phyloP scores from a whole-genome alignment of 352 stramenopile species.

The Blastocystis sp. region DNA sequence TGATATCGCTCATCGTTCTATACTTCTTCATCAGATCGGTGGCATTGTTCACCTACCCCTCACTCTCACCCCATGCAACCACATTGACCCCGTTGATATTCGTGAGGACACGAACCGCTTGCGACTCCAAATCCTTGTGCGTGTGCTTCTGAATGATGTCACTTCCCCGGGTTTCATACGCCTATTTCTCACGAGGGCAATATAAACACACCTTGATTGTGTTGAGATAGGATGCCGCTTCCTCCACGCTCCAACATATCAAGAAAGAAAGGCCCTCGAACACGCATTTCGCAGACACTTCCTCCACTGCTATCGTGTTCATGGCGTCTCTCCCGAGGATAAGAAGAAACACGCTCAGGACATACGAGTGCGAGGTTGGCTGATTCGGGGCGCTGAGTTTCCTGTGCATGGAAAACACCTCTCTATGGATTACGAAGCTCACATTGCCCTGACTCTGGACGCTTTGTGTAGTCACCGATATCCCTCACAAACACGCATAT shows the following conservation, averaged over 20 bases:
- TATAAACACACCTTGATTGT: constrained; percentile 15
- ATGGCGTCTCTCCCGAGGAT: background rate
- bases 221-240: constrained; percentile 25
- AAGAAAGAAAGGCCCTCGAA: background rate
- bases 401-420: constrained; percentile 8
- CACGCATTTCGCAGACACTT: constrained; percentile 36
- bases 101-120: constrained; percentile 27
- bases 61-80: background rate
- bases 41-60: constrained; percentile 33
- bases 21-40: constrained; percentile 6
- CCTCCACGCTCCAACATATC: constrained; percentile 14
- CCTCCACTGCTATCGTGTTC: constrained; percentile 8
- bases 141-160: constrained; percentile 56
- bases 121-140: constrained; percentile 8
- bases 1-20: constrained; percentile 56
- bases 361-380: background rate
- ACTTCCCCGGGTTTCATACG: constrained; percentile 52
- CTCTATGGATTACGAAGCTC: background rate
- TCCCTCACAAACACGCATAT: constrained; percentile 27
- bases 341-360: constrained; percentile 22
- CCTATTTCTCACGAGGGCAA: background rate
- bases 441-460: background rate
- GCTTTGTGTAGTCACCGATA: constrained; percentile 56
- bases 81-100: constrained; percentile 61
- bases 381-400: background rate